Evolutionary conservation across 2,329 filamentous ascomycete genomes (phyloP).

Genomic region (Xylaria sp.): DNA sequence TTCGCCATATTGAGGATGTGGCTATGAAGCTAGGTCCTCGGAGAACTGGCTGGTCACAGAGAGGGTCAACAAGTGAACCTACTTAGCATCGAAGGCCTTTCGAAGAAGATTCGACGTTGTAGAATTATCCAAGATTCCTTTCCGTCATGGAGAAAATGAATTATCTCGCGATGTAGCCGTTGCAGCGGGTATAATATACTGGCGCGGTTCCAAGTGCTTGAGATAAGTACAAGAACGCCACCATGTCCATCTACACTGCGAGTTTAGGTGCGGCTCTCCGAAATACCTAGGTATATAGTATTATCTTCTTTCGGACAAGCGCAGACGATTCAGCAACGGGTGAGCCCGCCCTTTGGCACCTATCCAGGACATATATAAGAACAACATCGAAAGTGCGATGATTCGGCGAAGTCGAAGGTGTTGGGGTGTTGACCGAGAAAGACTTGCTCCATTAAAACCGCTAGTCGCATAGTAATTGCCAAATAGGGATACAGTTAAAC

Average conservation of each 20-base stretch:
- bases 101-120: background rate
- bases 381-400: slow-evolving; percentile 5
- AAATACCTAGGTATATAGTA: too few relatives aligned
- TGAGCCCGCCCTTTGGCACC: background rate
- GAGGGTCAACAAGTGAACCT: background rate
- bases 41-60: background rate
- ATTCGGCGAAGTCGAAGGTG: background rate
- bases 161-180: background rate
- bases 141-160: background rate
- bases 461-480: slow-evolving; percentile 3
- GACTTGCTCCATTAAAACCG: background rate
- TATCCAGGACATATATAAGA: too few relatives aligned
- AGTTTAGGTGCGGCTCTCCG: background rate
- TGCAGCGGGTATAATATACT: background rate
- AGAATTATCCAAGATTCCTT: background rate
- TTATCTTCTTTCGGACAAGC: background rate
- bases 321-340: background rate
- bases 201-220: background rate
- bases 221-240: background rate
- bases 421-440: background rate
- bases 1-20: slow-evolving; percentile 14
- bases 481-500: slow-evolving; percentile 16
- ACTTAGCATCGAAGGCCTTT: background rate
- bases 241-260: background rate
- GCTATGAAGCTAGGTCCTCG: background rate